Evolutionary conservation across 208 protist genomes (phyloP).

Genomic region (Wallacemonas collosoma): DNA sequence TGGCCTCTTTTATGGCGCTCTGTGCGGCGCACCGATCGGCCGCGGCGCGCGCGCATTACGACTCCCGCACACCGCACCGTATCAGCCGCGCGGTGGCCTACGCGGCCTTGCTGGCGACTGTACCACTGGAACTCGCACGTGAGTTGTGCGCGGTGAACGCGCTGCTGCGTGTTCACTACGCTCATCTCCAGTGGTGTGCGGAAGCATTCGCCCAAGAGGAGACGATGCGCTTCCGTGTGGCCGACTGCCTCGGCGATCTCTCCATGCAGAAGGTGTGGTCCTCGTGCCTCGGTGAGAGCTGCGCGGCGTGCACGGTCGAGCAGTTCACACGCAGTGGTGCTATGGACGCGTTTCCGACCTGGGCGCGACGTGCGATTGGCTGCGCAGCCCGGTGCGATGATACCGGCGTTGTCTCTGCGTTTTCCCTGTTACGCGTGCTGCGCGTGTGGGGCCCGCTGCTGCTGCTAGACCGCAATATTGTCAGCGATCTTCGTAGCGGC

Average conservation of each 20-base stretch:
- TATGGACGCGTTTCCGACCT: slow-evolving; percentile 57
- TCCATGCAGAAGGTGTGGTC: slow-evolving; percentile 60
- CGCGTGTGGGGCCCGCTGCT: slow-evolving; percentile 83
- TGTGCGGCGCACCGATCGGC: slow-evolving; percentile 21
- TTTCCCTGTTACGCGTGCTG: slow-evolving; percentile 72
- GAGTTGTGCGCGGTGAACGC: slow-evolving; percentile 42
- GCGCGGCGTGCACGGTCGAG: slow-evolving; percentile 57
- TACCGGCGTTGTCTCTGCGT: slow-evolving; percentile 81
- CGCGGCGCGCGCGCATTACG: slow-evolving; percentile 17
- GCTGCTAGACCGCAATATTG: slow-evolving; percentile 73
- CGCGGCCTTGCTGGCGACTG: slow-evolving; percentile 14
- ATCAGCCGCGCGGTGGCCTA: background rate
- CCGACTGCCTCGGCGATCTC: slow-evolving; percentile 51
- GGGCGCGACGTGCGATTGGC: slow-evolving; percentile 51
- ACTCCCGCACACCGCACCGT: background rate
- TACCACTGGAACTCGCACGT: slow-evolving; percentile 28
- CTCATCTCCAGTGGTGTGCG: slow-evolving; percentile 75
- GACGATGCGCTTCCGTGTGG: slow-evolving; percentile 43
- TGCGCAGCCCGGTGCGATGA: slow-evolving; percentile 64
- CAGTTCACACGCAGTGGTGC: slow-evolving; percentile 40
- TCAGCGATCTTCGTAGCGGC: slow-evolving; percentile 53
- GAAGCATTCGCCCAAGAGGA: slow-evolving; percentile 24
- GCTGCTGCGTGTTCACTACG: slow-evolving; percentile 50
- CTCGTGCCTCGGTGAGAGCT: slow-evolving; percentile 50
- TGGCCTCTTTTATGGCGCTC: slow-evolving; percentile 11